Evolutionary conservation across 768 basidiomycete species (phyloP), one percentile per base, ranked within the genome.

Genomic region (Gloeostereum incarnatum): DNA sequence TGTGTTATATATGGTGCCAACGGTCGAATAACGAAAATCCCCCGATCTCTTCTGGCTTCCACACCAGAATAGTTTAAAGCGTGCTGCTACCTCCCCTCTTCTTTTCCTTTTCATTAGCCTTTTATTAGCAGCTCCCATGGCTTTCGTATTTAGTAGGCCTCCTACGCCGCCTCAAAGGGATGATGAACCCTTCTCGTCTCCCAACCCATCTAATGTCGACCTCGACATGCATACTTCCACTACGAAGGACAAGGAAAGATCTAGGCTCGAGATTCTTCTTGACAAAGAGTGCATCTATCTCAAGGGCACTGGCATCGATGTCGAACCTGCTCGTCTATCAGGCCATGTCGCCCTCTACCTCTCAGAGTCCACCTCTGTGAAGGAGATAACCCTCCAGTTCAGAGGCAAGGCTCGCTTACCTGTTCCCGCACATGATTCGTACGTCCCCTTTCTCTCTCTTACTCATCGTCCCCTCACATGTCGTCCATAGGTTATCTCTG

Each of bases 321-420:
- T 89, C 44, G 85, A 92, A 49, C 81, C 92, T 6, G 76, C 79
- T 6, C 62, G 76, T 11, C 78, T 97, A 45, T 79, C 78, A 31
- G 94, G 94, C 4, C 71, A 81, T 52, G 75, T 98, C 49, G 71
- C 79, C 6, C 68, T 98, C 46, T 71, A 80, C 56, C 73, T 98
- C 30, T 65, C 70, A 2, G 89, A 97, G 60, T 66, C 84, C 14
- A 92, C 85, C 0, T 77, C 88, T 38, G 75, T 87, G 58, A 86
- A 80, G 53, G 82, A 90, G 57, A 78, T 90, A 41, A 87, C 75
- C 3, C 76, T 97, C 39, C 77, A 81, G 44, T 86, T 96, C 53
- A 66, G 75, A 44, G 91, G 92, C 16, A 91, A 89, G 59, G 84
- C 80, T 3, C 75, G 72, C 42, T 61, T 91, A 0, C 85, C 86